These are phyloP conservation scores for Pelargonium australe DNA, from an alignment of 441 rosid genomes.

Conservation along the genomic window DNA sequence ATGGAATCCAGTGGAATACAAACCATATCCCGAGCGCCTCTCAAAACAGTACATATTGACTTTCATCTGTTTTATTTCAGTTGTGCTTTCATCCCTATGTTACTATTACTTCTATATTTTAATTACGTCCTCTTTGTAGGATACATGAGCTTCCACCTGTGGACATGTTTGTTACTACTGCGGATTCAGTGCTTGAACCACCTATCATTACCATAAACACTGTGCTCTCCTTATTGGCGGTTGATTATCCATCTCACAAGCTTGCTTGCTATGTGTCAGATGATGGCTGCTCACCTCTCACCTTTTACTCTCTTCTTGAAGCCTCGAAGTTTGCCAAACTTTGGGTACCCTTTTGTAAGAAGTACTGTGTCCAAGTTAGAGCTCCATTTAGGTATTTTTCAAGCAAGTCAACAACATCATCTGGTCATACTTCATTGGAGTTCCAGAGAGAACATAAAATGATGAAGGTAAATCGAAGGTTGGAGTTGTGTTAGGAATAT, in stretches of 20 bases:
- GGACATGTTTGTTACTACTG: conserved; percentile 61
- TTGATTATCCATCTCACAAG: conserved; percentile 65
- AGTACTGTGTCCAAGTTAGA: conserved; percentile 43
- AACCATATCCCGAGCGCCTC: conserved; percentile 43
- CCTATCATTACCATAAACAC: conserved; percentile 55
- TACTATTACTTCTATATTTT: not conserved
- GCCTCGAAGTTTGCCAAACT: conserved; percentile 57
- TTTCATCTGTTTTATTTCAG: not conserved
- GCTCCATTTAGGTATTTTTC: conserved; percentile 69
- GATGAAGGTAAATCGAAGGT: conserved; percentile 35
- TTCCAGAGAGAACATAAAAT: conserved; percentile 43
- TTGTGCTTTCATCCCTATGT: not conserved
- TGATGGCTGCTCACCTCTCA: conserved; percentile 61
- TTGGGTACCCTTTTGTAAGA: conserved; percentile 80
- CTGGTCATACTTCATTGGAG: conserved; percentile 16
- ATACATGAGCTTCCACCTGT: conserved; percentile 35
- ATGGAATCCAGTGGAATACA: conserved; percentile 53
- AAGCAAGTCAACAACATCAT: conserved; percentile 1
- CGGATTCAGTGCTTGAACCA: conserved; percentile 45
- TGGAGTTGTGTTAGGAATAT: not conserved
- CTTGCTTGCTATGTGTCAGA: conserved; percentile 77
- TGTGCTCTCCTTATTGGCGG: conserved; percentile 57
- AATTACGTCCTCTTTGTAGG: conserved; percentile 16
- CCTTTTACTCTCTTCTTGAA: conserved; percentile 48
- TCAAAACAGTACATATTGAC: conserved; percentile 28